Evolutionary conservation across 176 grass and related monocot genomes (phyloP).

Genomic region (Phyllostachys edulis): DNA sequence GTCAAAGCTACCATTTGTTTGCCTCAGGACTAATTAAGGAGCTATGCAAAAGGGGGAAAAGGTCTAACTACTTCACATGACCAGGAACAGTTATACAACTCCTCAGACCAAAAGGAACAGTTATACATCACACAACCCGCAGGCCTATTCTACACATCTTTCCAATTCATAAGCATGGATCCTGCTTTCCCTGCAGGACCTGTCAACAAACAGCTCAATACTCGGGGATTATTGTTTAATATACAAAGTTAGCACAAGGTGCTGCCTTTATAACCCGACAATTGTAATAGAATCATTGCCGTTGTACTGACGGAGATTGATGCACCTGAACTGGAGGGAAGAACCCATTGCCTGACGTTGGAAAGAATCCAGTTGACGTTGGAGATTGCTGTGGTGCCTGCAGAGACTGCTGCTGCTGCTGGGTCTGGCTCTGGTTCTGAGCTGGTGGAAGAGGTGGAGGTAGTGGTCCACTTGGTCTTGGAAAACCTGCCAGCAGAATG

Average conservation of each 20-base stretch:
- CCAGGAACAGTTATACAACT: slow-evolving; percentile 17
- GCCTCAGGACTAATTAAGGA: slow-evolving; percentile 29
- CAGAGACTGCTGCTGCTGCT: slow-evolving; percentile 65
- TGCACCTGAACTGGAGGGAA: slow-evolving; percentile 72
- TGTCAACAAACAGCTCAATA: slow-evolving; percentile 10
- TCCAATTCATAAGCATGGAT: slow-evolving; percentile 24
- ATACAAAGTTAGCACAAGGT: slow-evolving; percentile 59
- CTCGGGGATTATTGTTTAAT: slow-evolving; percentile 42
- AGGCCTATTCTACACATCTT: slow-evolving; percentile 43
- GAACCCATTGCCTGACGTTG: slow-evolving; percentile 57
- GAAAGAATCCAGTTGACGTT: slow-evolving; percentile 62
- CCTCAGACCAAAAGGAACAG: slow-evolving; percentile 34
- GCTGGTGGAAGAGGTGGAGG: slow-evolving; percentile 44
- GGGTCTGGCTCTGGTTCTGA: slow-evolving; percentile 55
- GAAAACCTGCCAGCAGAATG: slow-evolving; percentile 36
- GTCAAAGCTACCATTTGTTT: slow-evolving; percentile 1
- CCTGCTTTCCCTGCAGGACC: slow-evolving; percentile 37
- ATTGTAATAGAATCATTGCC: slow-evolving; percentile 46
- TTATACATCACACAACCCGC: slow-evolving; percentile 40
- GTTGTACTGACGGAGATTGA: slow-evolving; percentile 65
- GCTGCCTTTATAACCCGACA: slow-evolving; percentile 27
- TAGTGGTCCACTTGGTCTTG: slow-evolving; percentile 40
- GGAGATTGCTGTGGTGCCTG: slow-evolving; percentile 55
- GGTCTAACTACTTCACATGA: slow-evolving; percentile 38
- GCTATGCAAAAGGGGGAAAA: not conserved